These are phyloP conservation scores for Populus hybrid DNA, from an alignment of 441 rosid genomes.

Conservation along the genomic window DNA sequence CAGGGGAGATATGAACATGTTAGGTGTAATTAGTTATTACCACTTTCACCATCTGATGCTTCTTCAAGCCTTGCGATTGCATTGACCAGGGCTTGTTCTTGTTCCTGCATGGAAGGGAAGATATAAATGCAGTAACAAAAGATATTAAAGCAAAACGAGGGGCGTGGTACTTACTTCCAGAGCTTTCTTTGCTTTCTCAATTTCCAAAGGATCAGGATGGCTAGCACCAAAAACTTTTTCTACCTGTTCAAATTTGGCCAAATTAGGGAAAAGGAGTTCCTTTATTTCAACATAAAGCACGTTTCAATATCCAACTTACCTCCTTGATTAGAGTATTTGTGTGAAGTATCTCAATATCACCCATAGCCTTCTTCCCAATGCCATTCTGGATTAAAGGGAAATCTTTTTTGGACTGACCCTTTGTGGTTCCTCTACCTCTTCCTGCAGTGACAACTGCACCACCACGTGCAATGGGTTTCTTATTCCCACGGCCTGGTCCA, in stretches of 20 bases:
- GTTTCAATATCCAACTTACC: conserved; percentile 40
- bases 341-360: conserved; percentile 86
- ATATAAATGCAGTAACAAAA: conserved; percentile 8
- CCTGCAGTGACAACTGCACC: conserved; percentile 58
- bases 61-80: conserved; percentile 96
- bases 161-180: background rate
- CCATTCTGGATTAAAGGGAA: conserved; percentile 67
- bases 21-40: conserved; percentile 70
- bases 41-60: conserved; percentile 98
- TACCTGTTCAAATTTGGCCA: background rate
- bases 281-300: conserved; percentile 1
- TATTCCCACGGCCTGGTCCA: conserved; percentile 75
- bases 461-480: conserved; percentile 65
- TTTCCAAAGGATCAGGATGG: no score
- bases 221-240: no score
- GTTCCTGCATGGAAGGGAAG: conserved; percentile 54
- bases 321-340: conserved; percentile 86
- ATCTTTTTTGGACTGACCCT: conserved; percentile 54
- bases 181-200: no score
- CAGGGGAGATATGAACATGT: conserved; percentile 30
- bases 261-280: conserved; percentile 4
- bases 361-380: conserved; percentile 66
- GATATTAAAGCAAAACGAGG: conserved; percentile 1
- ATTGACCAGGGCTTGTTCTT: conserved; percentile 82
- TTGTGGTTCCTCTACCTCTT: conserved; percentile 77